Evolutionary conservation across 345 rosid species (phyloP).

Genomic region (Draba incana): DNA sequence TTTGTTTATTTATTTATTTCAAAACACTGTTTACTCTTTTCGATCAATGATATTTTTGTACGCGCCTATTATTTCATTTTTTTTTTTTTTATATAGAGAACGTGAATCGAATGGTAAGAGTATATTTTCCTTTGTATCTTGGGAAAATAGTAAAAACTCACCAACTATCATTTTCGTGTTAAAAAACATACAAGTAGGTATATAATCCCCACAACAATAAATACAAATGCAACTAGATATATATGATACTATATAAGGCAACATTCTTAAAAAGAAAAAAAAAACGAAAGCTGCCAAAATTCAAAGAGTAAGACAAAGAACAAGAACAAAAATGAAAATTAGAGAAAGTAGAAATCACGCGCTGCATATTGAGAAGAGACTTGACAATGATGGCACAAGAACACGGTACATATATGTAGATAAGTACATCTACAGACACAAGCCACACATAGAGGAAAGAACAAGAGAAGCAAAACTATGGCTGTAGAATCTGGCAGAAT

Average conservation of each 20-base stretch:
- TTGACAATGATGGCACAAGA: constrained; percentile 35
- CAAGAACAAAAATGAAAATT: neutral
- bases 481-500: too few species aligned
- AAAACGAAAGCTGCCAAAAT: constrained; percentile 23
- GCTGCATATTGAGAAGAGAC: constrained; percentile 28
- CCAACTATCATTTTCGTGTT: constrained; percentile 4
- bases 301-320: constrained; percentile 25
- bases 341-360: constrained; percentile 38
- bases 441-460: constrained; percentile 43
- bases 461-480: neutral
- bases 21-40: constrained; percentile 17
- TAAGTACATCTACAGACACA: constrained; percentile 42
- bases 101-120: neutral
- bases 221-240: constrained; percentile 6
- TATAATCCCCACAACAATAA: neutral
- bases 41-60: constrained; percentile 21
- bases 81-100: constrained; percentile 8
- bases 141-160: neutral
- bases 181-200: constrained; percentile 3
- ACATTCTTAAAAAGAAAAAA: constrained; percentile 7
- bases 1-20: neutral
- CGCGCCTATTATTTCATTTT: constrained; percentile 8
- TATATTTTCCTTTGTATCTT: too few species aligned
- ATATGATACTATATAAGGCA: constrained; percentile 5
- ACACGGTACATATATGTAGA: constrained; percentile 43